Evolutionary conservation across 164 flowering plant genomes (phyloP), one percentile per base, ranked within the genome.

Genomic region (Cinnamomum micranthum): DNA sequence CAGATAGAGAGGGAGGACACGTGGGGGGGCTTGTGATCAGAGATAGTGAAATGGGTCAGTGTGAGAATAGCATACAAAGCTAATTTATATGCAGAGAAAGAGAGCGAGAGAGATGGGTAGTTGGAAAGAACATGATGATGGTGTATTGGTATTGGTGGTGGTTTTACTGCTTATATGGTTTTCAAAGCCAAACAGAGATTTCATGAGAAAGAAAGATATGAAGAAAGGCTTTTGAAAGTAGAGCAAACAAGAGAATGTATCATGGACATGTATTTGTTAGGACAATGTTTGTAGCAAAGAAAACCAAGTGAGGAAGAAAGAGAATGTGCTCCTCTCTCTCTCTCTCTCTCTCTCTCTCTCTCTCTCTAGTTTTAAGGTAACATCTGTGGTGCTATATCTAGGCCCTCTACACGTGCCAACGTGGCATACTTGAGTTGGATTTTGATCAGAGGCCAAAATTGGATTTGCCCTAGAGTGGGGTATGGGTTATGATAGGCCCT

Each of bases 41-140:
- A 9, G 47, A 41, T 41, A 9, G 47, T 41, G 10, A 41, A 41
- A 41, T 41, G 47, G 47, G 47, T 41, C 20, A 58, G 66, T 52
- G 74, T 24, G 41, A 51, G 41, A 27, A 27, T 41, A 71, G 73
- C 62, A 55, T 60, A 51, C 58, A 50, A 50, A 64, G 35, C 65
- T 14, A 72, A 25, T 59, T 33, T 9, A 31, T 22, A 72, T 3
- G 31, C 19, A 59, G 19, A 23, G 5, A 14, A 4, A 15, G 35
- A 55, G 33, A 35, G 12, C 25, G 65, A 31, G 11, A 25, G 60
- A 71, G 41, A 25, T 13, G 69, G 67, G 19, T 64, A 22, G 67
- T 64, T 64, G 28, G 24, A 64, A 24, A 64, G 27, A 24, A 55
- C 19, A 64, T 22, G 13, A 24, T 24, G 67, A 17, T 69, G 71